Base-by-base conservation (phyloP, 129 eudicot genomes). In the Arctium lappa region DNA sequence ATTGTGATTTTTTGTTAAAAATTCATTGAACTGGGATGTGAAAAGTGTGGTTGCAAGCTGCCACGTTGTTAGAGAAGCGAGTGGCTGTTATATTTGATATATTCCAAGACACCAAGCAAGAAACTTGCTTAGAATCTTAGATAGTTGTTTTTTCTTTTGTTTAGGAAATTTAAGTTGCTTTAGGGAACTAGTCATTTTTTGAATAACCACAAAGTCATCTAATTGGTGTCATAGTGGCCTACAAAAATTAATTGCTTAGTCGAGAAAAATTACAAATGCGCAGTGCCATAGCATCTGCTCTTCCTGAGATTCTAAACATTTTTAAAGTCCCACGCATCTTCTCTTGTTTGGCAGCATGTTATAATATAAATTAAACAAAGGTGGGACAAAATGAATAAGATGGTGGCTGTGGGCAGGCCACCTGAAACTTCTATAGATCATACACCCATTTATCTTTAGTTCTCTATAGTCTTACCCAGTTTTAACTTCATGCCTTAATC, bases 131-230 rank as follows among this genome's bases (percentile, higher is more conserved):
- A 3, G 12, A 30, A n/a, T n/a, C n/a, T n/a, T n/a, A n/a, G n/a
- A n/a, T 79, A 42, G 75, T 48, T 80, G 38, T 8, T 70, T 70
- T 60, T 10, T 46, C 15, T 71, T 33, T 48, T 32, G 83, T 65
- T 32, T 82, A 39, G 75, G 66, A 27, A 27, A 7, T 34, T 50
- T 72, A 18, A 32, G 56, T 22, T 71, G 1, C 39, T 12, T 9
- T 7, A 1, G 72, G 50, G 4, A 50, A 53, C 37, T 34, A 34
- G 40, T 50, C 22, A 34, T 8, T 16, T 80, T 42, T 16, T 5
- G 1, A 34, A 6, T 22, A 27, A 13, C 33, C 33, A 29, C 8
- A 12, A 66, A 63, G 37, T 39, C 68, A 32, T 16, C 30, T 15
- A 65, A 44, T 44, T 82, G 30, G 68, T 33, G 36, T 44, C n/a